Base-by-base conservation (phyloP, 2,329 filamentous ascomycete species). In the Onygenales sp. region DNA sequence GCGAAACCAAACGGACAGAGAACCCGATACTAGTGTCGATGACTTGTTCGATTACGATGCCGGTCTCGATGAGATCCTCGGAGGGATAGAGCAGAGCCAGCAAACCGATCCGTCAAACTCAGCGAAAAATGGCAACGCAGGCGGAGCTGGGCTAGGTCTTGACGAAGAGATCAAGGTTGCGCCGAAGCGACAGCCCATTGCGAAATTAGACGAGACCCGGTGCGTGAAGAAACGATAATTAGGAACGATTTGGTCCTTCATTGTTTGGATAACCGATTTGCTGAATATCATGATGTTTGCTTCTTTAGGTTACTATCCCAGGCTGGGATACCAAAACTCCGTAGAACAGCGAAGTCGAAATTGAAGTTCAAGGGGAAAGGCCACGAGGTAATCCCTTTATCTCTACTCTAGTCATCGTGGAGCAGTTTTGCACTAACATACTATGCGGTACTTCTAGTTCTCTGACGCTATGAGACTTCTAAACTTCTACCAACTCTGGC, bases 401-500 rank as follows among this genome's bases (percentile, higher is more conserved):
- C 39, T 17, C 14, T 56, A 27, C 10, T 49, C 42, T 57, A 51
- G 11, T 40, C 14, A 11, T 40, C 14, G 21, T 27, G 21, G 21
- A 27, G 3, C 21, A 5, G 1, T 27, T 27, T 27, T 27, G 21
- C 21, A 27, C 1, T 50, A 2, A 21, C 14, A 8, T 42, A 45
- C 27, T 47, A 7, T 27, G 1, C 21, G 21, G 1, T 27, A 27
- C 21, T 3, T 36, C 1, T 52, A 92, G 84, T 97, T 93, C 70
- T 85, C 86, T 14, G 93, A 98, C 65, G 82, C 90, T 9, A 81
- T 85, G 0, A 82, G 84, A 13, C 78, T 98, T 27, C 77, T 98
- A 47, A 88, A 87, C 27, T 88, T 94, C 66, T 98, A 97, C 66
- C 93, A 97, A 67, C 71, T 95, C 53, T 98, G 93, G 93, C 85